phyloP scores from a whole-genome alignment of 345 rosid species.

The Theobroma cacao region DNA sequence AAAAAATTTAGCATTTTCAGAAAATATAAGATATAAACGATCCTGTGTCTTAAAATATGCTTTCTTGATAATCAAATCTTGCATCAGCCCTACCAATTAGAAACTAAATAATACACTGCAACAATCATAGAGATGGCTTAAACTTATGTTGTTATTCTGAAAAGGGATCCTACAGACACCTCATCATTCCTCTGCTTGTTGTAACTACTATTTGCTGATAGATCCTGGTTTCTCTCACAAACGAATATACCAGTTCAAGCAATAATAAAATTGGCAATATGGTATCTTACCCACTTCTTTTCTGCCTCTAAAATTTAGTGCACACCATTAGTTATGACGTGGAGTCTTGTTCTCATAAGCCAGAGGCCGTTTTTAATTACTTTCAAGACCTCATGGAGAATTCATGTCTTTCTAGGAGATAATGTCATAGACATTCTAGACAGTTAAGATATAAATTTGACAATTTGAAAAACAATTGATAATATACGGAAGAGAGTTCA shows the following conservation, averaged over 20 bases:
- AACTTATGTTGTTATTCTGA: not conserved
- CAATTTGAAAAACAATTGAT: not conserved
- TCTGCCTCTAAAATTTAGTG: not conserved
- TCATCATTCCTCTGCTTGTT: not conserved
- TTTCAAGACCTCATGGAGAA: not conserved
- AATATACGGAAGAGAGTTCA: not conserved
- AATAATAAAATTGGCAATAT: not conserved
- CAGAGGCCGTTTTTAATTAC: not conserved
- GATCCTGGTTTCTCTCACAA: not conserved
- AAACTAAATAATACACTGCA: not conserved
- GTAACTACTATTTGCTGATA: not conserved
- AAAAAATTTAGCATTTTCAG: not conserved
- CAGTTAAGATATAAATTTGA: not conserved
- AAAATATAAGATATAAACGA: not conserved
- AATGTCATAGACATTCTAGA: not conserved
- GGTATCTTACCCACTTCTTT: not conserved
- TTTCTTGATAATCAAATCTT: not conserved
- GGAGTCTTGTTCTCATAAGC: not conserved
- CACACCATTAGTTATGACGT: not conserved
- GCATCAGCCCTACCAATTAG: not conserved
- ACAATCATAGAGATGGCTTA: not conserved
- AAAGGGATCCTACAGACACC: not conserved
- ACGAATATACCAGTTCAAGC: not conserved
- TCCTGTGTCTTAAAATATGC: not conserved
- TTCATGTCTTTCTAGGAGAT: not conserved